phyloP scores from a whole-genome alignment of 495 filamentous ascomycete genomes.

The Xylaria grammica region DNA sequence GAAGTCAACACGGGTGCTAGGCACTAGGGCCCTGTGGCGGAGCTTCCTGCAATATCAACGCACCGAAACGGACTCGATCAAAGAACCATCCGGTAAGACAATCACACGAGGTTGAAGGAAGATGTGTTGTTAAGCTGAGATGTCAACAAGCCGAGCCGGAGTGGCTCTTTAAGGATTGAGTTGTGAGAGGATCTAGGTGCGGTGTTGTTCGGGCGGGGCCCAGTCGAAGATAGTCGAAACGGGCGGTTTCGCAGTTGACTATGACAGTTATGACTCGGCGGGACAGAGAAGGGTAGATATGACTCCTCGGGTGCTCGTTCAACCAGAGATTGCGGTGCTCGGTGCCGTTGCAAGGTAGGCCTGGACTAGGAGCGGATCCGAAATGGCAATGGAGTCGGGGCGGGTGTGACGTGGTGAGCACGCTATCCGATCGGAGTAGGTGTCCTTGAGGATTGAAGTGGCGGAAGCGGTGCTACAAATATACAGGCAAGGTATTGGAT shows the following conservation, averaged over 20 bases:
- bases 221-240: conserved; percentile 15
- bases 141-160: conserved; percentile 30
- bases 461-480: conserved; percentile 28
- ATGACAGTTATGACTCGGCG: conserved; percentile 28
- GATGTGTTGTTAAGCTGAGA: conserved; percentile 28
- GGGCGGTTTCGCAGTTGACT: conserved; percentile 10
- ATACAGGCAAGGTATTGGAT: conserved; percentile 33
- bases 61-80: conserved; percentile 44
- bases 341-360: conserved; percentile 29
- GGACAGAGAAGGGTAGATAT: conserved; percentile 23
- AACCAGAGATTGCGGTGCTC: conserved; percentile 24
- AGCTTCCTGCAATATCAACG: conserved; percentile 44
- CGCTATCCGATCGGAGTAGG: conserved; percentile 51
- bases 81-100: conserved; percentile 22
- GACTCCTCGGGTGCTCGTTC: conserved; percentile 36
- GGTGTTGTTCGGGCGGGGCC: conserved; percentile 1
- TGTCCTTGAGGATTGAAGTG: conserved; percentile 35
- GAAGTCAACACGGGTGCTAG: conserved; percentile 30
- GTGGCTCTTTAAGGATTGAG: conserved; percentile 2
- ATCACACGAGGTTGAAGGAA: conserved; percentile 8
- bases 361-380: conserved; percentile 32
- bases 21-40: conserved; percentile 42
- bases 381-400: conserved; percentile 25
- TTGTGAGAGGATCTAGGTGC: conserved; percentile 18
- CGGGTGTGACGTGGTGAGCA: conserved; percentile 49